phyloP scores from a whole-genome alignment of 2,329 filamentous ascomycete genomes.

The Penicillium thymicola region DNA sequence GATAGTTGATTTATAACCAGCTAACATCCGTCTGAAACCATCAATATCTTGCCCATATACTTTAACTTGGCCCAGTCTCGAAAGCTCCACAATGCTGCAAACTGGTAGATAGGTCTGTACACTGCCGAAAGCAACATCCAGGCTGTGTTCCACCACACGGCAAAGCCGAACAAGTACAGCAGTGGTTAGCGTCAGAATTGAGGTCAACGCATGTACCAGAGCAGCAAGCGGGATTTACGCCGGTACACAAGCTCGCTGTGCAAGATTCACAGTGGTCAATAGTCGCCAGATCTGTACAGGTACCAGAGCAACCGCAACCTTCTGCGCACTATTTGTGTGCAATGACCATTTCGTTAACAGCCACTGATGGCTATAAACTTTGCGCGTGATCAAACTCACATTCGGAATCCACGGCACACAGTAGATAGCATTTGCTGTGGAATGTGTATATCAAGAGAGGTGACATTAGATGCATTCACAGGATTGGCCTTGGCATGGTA shows the following conservation, averaged over 20 bases:
- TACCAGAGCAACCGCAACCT: not conserved
- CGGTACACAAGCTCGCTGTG: not conserved
- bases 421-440: not conserved
- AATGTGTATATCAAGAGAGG: not conserved
- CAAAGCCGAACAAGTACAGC: conserved; percentile 5
- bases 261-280: conserved; percentile 1
- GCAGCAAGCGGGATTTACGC: conserved; percentile 9
- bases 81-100: conserved; percentile 35
- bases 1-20: conserved; percentile 45
- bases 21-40: conserved; percentile 40
- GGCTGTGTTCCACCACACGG: not conserved
- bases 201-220: conserved; percentile 11
- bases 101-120: conserved; percentile 6
- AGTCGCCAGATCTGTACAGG: not conserved
- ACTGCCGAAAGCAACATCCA: conserved; percentile 7
- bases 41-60: conserved; percentile 47
- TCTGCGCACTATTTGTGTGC: not conserved
- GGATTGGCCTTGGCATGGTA: not conserved
- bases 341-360: not conserved
- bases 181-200: conserved; percentile 2
- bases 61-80: conserved; percentile 46
- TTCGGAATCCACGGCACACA: conserved; percentile 1
- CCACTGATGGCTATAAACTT: not conserved
- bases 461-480: not conserved
- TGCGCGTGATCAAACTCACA: not conserved